Evolutionary conservation across 306 rosid genomes (phyloP), one percentile per base, ranked within the genome.

Genomic region (Vigna mungo): DNA sequence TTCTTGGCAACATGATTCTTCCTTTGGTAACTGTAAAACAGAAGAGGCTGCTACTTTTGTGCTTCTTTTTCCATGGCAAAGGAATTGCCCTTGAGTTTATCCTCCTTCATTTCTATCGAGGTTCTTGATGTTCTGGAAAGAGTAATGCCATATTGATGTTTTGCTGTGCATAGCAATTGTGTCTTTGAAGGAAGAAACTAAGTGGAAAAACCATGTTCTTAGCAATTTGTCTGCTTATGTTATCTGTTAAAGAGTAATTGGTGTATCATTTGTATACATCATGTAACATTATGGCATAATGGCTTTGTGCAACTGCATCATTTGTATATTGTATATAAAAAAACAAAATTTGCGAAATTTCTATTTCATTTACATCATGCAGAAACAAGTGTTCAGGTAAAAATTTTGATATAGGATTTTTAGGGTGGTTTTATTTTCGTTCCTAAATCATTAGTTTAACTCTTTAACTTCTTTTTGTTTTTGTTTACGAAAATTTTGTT

Each of bases 261-360:
- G 21, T 78, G 55, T 49, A 27, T 36, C 41, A 36, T 36, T 36
- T 36, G 41, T 36, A 36, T 48, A 71, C 62, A 23, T 63, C 53
- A 37, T 79, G 70, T 61, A 37, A 63, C 46, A 10, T 14, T 8
- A 4, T 13, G 25, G 53, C 7, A 21, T 23, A 9, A 44, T 7
- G 3, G 51, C 18, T 51, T 55, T 13, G 30, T 68, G 55, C 71
- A 61, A 61, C 44, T 74, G 70, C 59, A 52, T 59, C 32, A 15
- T 69, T 55, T 56, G 61, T 48, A 68, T 23, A 23, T 36, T 75
- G 44, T 82, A 49, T 85, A 82, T 78, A 82, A 61, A 85, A 27
- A 30, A 30, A 30, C 72, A 64, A 74, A 54, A 48, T 30, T 56
- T 59, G 48, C 47, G 18, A 51, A 69, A 56, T 16, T 65, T 59